These are phyloP conservation scores for Cyclotella kingstonii DNA, from an alignment of 108 stramenopile genomes.

Conservation along the genomic window DNA sequence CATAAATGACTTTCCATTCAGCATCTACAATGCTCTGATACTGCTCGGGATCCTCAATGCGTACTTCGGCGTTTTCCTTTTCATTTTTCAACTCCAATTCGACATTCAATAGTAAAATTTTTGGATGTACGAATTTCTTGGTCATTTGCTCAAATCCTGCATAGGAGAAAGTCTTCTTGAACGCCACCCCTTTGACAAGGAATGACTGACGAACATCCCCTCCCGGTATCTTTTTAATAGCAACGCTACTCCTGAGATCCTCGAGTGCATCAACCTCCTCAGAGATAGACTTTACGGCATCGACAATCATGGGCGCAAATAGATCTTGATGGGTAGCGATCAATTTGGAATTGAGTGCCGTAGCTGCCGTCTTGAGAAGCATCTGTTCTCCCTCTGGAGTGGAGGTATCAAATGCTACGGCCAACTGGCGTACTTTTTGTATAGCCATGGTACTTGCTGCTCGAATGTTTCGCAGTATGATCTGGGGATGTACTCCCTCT, in stretches of 20 bases:
- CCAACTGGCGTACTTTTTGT: slow-evolving; percentile 62
- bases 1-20: slow-evolving; percentile 99
- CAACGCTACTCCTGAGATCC: slow-evolving; percentile 81
- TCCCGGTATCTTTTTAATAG: slow-evolving; percentile 97
- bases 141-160: slow-evolving; percentile 99
- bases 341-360: slow-evolving; percentile 98
- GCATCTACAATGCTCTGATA: slow-evolving; percentile 99
- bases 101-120: slow-evolving; percentile 94
- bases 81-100: slow-evolving; percentile 98
- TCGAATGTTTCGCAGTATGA: slow-evolving; percentile 80
- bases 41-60: slow-evolving; percentile 93
- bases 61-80: slow-evolving; percentile 99
- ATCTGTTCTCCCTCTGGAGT: slow-evolving; percentile 70
- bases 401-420: slow-evolving; percentile 56
- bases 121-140: slow-evolving; percentile 89
- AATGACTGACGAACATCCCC: slow-evolving; percentile 94
- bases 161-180: slow-evolving; percentile 99
- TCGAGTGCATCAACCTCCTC: slow-evolving; percentile 67
- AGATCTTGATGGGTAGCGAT: slow-evolving; percentile 94
- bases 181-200: slow-evolving; percentile 96
- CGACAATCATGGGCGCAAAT: slow-evolving; percentile 98
- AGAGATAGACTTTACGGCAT: slow-evolving; percentile 79
- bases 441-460: slow-evolving; percentile 77
- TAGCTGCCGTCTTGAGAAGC: slow-evolving; percentile 93
- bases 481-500: slow-evolving; percentile 98